Conservation (phyloP, 139 green algal species). For the Picochlorum sp. region DNA sequence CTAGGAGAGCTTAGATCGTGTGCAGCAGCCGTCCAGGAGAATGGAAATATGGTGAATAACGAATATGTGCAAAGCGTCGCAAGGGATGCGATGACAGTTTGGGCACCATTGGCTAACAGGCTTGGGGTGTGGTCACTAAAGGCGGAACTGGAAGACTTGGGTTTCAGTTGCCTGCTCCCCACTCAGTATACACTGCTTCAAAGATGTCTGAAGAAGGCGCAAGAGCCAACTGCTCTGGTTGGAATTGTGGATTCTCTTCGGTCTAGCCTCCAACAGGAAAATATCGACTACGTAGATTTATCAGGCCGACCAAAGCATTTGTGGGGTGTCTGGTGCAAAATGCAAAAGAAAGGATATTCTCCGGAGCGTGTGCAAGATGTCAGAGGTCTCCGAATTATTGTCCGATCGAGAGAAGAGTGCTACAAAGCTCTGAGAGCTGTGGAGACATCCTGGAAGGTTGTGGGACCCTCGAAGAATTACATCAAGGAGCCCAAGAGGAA, state of each 20-base stretch:
- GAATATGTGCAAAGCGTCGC: background rate
- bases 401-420: conserved; percentile 70
- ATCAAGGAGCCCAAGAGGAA: conserved; percentile 79
- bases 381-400: conserved; percentile 76
- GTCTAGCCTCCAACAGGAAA: conserved; percentile 17
- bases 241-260: conserved; percentile 18
- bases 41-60: background rate
- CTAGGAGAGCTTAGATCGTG: conserved; percentile 63
- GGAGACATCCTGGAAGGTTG: conserved; percentile 31
- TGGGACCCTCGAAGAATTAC: conserved; percentile 77
- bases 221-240: conserved; percentile 10
- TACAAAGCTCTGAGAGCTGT: conserved; percentile 71
- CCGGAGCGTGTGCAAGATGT: conserved; percentile 64
- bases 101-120: conserved; percentile 75
- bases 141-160: conserved; percentile 82
- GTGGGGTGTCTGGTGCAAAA: conserved; percentile 80
- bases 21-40: conserved; percentile 23
- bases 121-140: conserved; percentile 84
- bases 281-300: conserved; percentile 56
- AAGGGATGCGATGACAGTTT: conserved; percentile 71
- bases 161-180: conserved; percentile 56
- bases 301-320: conserved; percentile 83
- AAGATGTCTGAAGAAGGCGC: conserved; percentile 1
- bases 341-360: conserved; percentile 43
- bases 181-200: conserved; percentile 25